A percentile compares a stretch with the other conserved stretches of the same genome.
Evolutionary conservation across 2,329 filamentous ascomycete genomes (phyloP).

Genomic region (Metarhizium rileyi): DNA sequence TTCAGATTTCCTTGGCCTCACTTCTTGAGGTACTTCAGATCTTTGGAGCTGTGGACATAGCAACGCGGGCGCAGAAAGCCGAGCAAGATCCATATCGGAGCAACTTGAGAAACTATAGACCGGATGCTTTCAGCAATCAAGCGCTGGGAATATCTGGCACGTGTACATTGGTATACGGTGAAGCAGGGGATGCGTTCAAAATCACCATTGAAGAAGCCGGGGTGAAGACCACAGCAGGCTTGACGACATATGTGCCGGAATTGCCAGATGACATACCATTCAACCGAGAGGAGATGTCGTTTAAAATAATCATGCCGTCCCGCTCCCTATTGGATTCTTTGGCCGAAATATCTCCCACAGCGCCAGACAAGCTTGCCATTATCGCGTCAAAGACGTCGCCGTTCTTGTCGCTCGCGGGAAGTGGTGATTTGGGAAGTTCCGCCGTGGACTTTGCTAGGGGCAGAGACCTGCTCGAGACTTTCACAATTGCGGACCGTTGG

Average conservation of each 20-base stretch:
- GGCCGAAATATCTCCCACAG: constrained; percentile 58
- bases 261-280: constrained; percentile 76
- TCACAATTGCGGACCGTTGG: constrained; percentile 51
- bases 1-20: constrained; percentile 79
- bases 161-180: constrained; percentile 71
- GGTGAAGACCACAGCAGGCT: constrained; percentile 79
- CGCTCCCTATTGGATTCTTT: constrained; percentile 63
- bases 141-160: constrained; percentile 75
- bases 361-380: constrained; percentile 63
- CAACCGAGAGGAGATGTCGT: constrained; percentile 64
- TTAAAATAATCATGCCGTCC: constrained; percentile 93
- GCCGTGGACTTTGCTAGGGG: constrained; percentile 58
- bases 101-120: constrained; percentile 51
- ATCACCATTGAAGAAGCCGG: constrained; percentile 80
- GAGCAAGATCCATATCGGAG: constrained; percentile 52
- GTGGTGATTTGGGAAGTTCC: constrained; percentile 47
- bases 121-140: constrained; percentile 74
- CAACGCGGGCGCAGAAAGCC: constrained; percentile 45
- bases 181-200: constrained; percentile 67
- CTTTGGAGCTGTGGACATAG: constrained; percentile 72
- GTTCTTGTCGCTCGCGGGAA: constrained; percentile 63
- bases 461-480: constrained; percentile 63
- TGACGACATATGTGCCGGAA: constrained; percentile 79
- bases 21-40: constrained; percentile 93
- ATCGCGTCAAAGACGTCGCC: constrained; percentile 54